These are phyloP conservation scores for Diospyros lotus DNA, from an alignment of 148 eudicot genomes.

Conservation along the genomic window DNA sequence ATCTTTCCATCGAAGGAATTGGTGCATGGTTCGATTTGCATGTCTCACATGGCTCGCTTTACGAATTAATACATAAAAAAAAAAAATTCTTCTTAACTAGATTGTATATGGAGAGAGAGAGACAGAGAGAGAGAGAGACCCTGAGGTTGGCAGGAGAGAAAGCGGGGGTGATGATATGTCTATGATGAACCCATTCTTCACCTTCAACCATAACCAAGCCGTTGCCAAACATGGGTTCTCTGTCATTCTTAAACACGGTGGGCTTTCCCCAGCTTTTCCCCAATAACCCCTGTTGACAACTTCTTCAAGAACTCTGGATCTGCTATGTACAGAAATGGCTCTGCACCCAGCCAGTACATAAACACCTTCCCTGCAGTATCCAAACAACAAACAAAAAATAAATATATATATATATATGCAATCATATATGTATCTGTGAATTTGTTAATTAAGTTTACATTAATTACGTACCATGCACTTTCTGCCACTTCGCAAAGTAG, in stretches of 20 bases:
- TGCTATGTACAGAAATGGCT: constrained; percentile 85
- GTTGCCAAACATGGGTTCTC: constrained; percentile 84
- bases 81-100: too few relatives aligned
- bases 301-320: constrained; percentile 73
- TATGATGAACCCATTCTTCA: constrained; percentile 71
- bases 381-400: background rate
- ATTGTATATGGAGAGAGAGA: background rate
- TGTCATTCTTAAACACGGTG: constrained; percentile 60
- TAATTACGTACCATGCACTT: constrained; percentile 58
- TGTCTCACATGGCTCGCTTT: too few relatives aligned
- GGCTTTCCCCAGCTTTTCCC: constrained; percentile 97
- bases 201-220: constrained; percentile 91
- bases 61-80: too few relatives aligned
- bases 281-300: constrained; percentile 52
- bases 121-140: constrained; percentile 31
- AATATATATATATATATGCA: too few relatives aligned
- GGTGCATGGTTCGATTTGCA: too few relatives aligned
- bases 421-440: too few relatives aligned
- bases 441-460: too few relatives aligned
- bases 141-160: constrained; percentile 73
- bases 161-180: constrained; percentile 84
- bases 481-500: constrained; percentile 76
- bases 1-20: too few relatives aligned
- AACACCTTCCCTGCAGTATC: constrained; percentile 69
- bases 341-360: constrained; percentile 89